Evolutionary conservation across 306 rosid genomes (phyloP).

Genomic region (Mucuna pruriens): DNA sequence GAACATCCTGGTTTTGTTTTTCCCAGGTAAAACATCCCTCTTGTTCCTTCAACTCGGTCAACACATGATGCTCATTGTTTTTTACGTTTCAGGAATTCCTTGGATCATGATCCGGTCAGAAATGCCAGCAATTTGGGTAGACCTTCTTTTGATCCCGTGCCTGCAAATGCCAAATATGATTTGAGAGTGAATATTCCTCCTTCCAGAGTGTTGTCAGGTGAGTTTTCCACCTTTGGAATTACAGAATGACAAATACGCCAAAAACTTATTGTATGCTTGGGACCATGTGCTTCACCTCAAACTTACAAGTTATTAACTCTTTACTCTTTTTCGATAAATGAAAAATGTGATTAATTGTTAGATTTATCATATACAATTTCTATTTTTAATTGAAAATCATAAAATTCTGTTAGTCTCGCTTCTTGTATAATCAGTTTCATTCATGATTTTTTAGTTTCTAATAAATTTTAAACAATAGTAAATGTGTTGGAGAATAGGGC

Average conservation of each 20-base stretch:
- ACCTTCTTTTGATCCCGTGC: conserved; percentile 37
- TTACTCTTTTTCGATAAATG: too few relatives aligned
- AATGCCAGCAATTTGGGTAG: conserved; percentile 42
- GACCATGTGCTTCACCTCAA: too few relatives aligned
- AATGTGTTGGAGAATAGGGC: not conserved
- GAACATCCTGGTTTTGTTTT: conserved; percentile 26
- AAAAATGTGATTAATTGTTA: too few relatives aligned
- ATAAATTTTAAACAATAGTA: not conserved
- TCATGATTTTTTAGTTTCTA: not conserved
- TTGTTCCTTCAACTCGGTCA: not conserved
- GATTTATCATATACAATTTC: too few relatives aligned
- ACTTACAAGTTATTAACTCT: too few relatives aligned
- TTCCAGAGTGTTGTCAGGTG: conserved; percentile 31
- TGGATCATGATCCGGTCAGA: conserved; percentile 41
- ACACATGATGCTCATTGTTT: too few relatives aligned
- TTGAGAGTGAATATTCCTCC: conserved; percentile 45
- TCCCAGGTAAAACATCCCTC: conserved; percentile 46
- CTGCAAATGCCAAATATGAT: conserved; percentile 27
- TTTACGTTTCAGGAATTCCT: conserved; percentile 48
- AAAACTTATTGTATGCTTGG: too few relatives aligned
- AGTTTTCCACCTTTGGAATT: not conserved
- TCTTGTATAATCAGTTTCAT: too few relatives aligned
- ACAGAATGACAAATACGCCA: too few relatives aligned
- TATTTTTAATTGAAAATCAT: too few relatives aligned
- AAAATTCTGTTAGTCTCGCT: too few relatives aligned